phyloP scores from a whole-genome alignment of 331 rosid genomes.

The Malus hybrid region DNA sequence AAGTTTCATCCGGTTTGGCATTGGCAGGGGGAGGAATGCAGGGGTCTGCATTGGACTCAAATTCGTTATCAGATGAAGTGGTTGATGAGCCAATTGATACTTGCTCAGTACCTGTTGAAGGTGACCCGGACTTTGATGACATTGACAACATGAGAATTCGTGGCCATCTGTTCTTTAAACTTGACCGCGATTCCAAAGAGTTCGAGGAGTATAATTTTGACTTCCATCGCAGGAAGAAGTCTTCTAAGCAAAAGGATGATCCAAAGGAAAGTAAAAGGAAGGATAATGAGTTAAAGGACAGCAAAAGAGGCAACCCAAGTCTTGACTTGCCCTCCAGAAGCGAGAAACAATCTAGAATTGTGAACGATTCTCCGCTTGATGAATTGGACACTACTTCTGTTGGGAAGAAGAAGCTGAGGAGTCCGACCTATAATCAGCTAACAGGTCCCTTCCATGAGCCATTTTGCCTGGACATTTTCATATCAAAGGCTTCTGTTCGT shows the following conservation, averaged over 20 bases:
- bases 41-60: background rate
- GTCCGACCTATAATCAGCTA: slow-evolving; percentile 73
- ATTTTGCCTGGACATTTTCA: slow-evolving; percentile 70
- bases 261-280: slow-evolving; percentile 15
- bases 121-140: slow-evolving; percentile 58
- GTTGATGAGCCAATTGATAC: slow-evolving; percentile 24
- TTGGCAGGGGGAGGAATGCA: slow-evolving; percentile 45
- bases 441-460: slow-evolving; percentile 80
- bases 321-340: slow-evolving; percentile 9
- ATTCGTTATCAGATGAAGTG: slow-evolving; percentile 11
- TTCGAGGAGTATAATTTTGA: slow-evolving; percentile 73
- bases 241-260: slow-evolving; percentile 30
- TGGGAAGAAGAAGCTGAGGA: slow-evolving; percentile 56
- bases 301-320: slow-evolving; percentile 15
- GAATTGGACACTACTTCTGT: slow-evolving; percentile 13
- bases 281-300: background rate
- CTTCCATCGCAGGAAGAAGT: slow-evolving; percentile 55
- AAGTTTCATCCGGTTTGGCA: slow-evolving; percentile 54
- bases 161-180: slow-evolving; percentile 67
- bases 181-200: slow-evolving; percentile 74
- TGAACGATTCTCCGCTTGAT: slow-evolving; percentile 13
- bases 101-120: slow-evolving; percentile 17
- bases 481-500: slow-evolving; percentile 75
- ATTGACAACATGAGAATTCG: slow-evolving; percentile 70
- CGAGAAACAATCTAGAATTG: slow-evolving; percentile 25